Conservation (phyloP, 768 basidiomycete species). For the Austroboletus festivus region DNA sequence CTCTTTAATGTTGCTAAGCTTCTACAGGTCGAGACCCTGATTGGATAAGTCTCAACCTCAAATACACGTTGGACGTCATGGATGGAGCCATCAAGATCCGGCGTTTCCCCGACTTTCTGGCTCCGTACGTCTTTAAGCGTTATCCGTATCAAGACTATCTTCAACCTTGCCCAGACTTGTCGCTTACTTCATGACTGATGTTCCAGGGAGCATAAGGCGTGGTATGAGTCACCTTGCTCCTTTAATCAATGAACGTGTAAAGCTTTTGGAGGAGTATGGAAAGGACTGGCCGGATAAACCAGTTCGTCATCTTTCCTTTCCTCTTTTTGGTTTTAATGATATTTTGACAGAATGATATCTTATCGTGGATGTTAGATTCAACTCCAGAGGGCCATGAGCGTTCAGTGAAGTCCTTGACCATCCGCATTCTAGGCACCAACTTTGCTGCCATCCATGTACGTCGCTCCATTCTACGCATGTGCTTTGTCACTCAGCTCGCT, state of each 20-base stretch:
- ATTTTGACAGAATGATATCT: neutral
- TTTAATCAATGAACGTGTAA: neutral
- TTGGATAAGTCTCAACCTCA: constrained; percentile 33
- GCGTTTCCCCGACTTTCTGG: constrained; percentile 30
- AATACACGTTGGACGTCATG: constrained; percentile 30
- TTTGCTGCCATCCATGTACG: neutral
- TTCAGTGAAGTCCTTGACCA: neutral
- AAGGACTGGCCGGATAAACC: neutral
- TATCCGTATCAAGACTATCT: accelerated
- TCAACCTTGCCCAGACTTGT: neutral
- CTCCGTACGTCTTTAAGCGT: constrained; percentile 21
- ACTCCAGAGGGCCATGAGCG: neutral
- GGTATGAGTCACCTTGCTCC: neutral
- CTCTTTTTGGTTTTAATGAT: neutral
- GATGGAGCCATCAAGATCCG: constrained; percentile 9
- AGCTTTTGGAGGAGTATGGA: neutral
- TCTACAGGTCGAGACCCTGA: constrained; percentile 38
- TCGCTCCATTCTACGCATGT: neutral
- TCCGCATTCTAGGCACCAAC: neutral
- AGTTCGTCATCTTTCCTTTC: neutral
- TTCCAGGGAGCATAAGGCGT: neutral
- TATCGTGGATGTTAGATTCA: neutral
- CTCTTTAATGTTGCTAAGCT: neutral
- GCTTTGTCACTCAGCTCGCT: too few species aligned
- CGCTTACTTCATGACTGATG: neutral